Evolutionary conservation across 352 stramenopile genomes (phyloP), one percentile per base, ranked within the genome.

Genomic region (Thraustotheca clavata): DNA sequence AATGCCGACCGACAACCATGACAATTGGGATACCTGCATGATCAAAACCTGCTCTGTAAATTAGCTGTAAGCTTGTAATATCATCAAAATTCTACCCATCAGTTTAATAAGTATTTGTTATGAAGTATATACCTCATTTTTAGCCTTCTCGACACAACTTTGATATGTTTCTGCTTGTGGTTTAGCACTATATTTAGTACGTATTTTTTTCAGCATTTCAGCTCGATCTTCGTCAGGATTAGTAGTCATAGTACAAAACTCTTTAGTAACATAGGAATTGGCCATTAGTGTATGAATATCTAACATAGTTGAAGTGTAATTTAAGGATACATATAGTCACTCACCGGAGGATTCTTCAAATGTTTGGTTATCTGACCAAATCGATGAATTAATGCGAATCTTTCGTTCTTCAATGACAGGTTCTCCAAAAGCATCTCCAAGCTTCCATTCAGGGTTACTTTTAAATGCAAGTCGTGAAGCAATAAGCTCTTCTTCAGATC

Each of bases 361-460:
- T 9, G 75, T 72, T 0, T 69, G 68, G 16, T 47, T 40, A 29
- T 71, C 54, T 4, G 39, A 36, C 49, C 38, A 16, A 69, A 20
- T 49, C 71, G 43, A 71, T 62, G 43, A 52, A 61, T 31, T 67
- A 63, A 92, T 91, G 32, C 82, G 82, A 50, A 94, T 92, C 73
- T 86, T 86, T 20, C 86, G 78, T 57, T 94, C 86, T 32, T 73
- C 69, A 24, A 92, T 89, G n/a, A 91, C 75, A 2, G 80, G 80
- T 69, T 91, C 85, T 3, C 85, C 85, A 54, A 83, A 89, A 50
- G 69, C 77, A 41, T 91, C 71, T 18, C 85, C 83, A 73, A 46
- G 3, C 33, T 49, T 52, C 0, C 34, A 39, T 14, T 85, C 70
- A 18, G 73, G 68, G 0, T 68, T 50, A 18, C 60, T 69, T 2